Evolutionary conservation across 176 grass and related monocot species (phyloP).

Genomic region (Pharus latifolius): DNA sequence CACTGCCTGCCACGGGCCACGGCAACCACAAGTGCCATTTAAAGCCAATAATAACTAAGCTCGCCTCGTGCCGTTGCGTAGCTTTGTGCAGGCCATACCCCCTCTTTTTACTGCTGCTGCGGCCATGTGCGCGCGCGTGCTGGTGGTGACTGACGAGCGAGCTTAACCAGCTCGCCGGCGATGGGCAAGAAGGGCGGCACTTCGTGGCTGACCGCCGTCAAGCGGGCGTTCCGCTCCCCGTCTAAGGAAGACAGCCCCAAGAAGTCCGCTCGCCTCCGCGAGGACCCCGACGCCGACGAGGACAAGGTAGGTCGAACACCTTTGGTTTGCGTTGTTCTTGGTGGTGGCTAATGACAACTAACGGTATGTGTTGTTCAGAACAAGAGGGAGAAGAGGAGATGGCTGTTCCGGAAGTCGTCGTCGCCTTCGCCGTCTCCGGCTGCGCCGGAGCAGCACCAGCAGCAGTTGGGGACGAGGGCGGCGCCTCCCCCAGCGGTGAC

Average conservation of each 20-base stretch:
- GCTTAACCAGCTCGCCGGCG: background rate
- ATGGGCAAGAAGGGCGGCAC: conserved; percentile 91
- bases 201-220: conserved; percentile 95
- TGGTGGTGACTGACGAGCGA: background rate
- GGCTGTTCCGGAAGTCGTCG: conserved; percentile 66
- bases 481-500: conserved; percentile 17
- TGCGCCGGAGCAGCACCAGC: background rate
- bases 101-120: too few species aligned
- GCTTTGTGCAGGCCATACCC: background rate
- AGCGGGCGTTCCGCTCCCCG: conserved; percentile 82
- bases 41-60: too few species aligned
- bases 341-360: too few species aligned
- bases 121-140: conserved; percentile 11
- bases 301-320: conserved; percentile 43
- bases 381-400: conserved; percentile 70
- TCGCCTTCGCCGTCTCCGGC: background rate
- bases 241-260: conserved; percentile 73
- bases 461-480: background rate
- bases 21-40: too few species aligned
- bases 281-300: conserved; percentile 22
- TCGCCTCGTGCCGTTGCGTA: background rate
- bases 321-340: too few species aligned
- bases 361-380: conserved; percentile 3
- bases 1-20: too few species aligned
- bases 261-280: conserved; percentile 29